Conservation (phyloP, 1,284 basidiomycete genomes). For the Trametes hirsuta region DNA sequence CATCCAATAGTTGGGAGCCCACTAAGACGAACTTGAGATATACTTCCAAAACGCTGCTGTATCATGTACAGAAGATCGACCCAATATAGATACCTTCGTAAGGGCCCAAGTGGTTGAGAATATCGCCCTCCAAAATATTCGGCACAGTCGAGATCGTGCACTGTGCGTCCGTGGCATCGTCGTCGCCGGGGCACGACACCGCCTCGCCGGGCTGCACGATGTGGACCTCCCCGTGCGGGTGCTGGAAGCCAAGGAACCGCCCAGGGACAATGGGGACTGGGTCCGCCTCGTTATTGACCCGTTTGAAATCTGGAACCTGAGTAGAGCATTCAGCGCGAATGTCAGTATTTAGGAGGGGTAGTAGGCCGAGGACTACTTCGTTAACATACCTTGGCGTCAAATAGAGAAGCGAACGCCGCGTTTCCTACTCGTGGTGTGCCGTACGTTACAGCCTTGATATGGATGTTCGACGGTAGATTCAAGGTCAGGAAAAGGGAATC, state of each 20-base stretch:
- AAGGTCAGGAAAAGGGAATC: constrained; percentile 41
- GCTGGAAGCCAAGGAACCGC: constrained; percentile 40
- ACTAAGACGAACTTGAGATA: too few relatives aligned
- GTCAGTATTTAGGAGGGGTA: not conserved
- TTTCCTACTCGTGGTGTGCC: constrained; percentile 46
- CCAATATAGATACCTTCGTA: constrained; percentile 58
- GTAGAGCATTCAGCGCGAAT: not conserved
- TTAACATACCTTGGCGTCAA: constrained; percentile 33
- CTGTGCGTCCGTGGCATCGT: constrained; percentile 48
- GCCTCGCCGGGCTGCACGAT: constrained; percentile 33
- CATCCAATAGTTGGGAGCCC: too few relatives aligned
- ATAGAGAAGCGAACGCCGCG: constrained; percentile 34
- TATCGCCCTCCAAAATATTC: constrained; percentile 44
- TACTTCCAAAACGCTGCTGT: not conserved
- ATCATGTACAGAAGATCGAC: constrained; percentile 46
- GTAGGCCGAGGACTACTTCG: not conserved
- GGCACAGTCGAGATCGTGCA: constrained; percentile 52
- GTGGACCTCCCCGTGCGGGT: constrained; percentile 42
- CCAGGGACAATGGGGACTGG: constrained; percentile 44
- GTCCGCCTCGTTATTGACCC: constrained; percentile 42
- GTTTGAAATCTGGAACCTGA: constrained; percentile 37
- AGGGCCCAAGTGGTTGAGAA: constrained; percentile 55
- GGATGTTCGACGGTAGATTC: constrained; percentile 40
- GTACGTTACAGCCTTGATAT: constrained; percentile 42
- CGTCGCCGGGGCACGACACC: constrained; percentile 41